These are phyloP conservation scores for Pholiota conissans DNA, from an alignment of 768 basidiomycete genomes.

Conservation along the genomic window DNA sequence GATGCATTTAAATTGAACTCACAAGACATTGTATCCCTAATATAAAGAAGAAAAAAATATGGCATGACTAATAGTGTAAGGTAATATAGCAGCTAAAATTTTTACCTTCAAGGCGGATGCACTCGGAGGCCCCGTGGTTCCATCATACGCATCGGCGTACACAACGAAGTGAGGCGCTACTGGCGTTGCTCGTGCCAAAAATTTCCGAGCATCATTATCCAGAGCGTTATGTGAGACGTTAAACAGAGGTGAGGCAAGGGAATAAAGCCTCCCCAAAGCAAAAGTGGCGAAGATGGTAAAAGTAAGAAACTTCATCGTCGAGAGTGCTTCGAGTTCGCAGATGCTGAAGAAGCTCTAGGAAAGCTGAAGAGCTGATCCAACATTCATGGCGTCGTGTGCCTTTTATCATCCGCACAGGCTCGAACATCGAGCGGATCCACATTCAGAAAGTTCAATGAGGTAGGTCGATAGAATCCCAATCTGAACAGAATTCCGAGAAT, in stretches of 20 bases:
- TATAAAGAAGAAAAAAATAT: background rate
- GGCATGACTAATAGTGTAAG: background rate
- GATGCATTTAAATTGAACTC: conserved; percentile 16
- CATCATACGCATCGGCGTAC: conserved; percentile 43
- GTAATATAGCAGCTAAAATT: background rate
- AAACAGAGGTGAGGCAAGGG: conserved; percentile 14
- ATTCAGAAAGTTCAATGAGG: conserved; percentile 1
- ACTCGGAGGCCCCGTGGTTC: conserved; percentile 48
- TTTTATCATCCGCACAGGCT: conserved; percentile 1
- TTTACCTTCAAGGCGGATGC: conserved; percentile 42
- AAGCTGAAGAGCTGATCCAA: background rate
- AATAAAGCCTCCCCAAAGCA: conserved; percentile 1
- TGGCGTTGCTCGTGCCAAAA: conserved; percentile 36
- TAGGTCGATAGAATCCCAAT: conserved; percentile 13
- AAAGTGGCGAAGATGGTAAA: conserved; percentile 4
- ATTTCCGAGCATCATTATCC: conserved; percentile 29
- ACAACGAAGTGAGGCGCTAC: conserved; percentile 53
- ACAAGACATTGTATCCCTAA: conserved; percentile 64
- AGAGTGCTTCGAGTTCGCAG: background rate
- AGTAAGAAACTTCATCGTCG: conserved; percentile 10
- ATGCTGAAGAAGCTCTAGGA: background rate
- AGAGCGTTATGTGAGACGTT: conserved; percentile 24
- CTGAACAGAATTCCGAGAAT: conserved; percentile 17
- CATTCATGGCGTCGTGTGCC: background rate
- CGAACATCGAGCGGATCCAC: background rate